These are phyloP conservation scores for Boletus rubescentipes DNA, from an alignment of 768 basidiomycete species.

Conservation along the genomic window DNA sequence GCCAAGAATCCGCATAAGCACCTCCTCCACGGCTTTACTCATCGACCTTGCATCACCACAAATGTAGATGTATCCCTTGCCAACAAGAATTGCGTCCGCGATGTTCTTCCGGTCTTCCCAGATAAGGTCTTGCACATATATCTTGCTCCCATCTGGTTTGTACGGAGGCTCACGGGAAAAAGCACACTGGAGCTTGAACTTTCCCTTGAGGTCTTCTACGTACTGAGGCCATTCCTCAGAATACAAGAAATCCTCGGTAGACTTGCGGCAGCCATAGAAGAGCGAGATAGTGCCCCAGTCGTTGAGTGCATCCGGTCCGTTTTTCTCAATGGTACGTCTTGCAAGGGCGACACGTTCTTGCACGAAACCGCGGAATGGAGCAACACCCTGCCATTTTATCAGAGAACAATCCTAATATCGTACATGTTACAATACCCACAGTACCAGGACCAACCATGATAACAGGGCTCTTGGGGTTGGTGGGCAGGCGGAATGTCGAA, in stretches of 20 bases:
- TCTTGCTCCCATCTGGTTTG: conserved; percentile 90
- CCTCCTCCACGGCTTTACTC: conserved; percentile 94
- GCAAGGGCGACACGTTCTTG: conserved; percentile 98
- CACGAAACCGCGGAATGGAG: conserved; percentile 98
- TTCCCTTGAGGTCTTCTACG: conserved; percentile 80
- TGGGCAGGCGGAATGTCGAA: conserved; percentile 95
- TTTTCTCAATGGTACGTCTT: conserved; percentile 92
- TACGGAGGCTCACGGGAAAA: conserved; percentile 88
- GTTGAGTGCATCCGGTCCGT: conserved; percentile 85
- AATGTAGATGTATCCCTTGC: conserved; percentile 97
- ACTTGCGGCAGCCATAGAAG: conserved; percentile 94
- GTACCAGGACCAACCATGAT: conserved; percentile 99
- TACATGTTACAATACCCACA: conserved; percentile 47
- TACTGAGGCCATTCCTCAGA: conserved; percentile 94
- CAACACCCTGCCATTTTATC: conserved; percentile 72
- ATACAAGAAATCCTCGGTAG: conserved; percentile 90
- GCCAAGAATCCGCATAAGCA: conserved; percentile 77
- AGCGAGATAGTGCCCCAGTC: conserved; percentile 96
- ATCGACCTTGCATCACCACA: conserved; percentile 97
- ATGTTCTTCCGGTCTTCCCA: conserved; percentile 85
- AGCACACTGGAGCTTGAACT: conserved; percentile 85
- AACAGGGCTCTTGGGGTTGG: conserved; percentile 96
- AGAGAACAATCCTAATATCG: neutral
- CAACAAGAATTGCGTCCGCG: conserved; percentile 85
- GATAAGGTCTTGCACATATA: conserved; percentile 97